Conservation (phyloP, 495 filamentous ascomycete genomes). For the Penicillium taxi region DNA sequence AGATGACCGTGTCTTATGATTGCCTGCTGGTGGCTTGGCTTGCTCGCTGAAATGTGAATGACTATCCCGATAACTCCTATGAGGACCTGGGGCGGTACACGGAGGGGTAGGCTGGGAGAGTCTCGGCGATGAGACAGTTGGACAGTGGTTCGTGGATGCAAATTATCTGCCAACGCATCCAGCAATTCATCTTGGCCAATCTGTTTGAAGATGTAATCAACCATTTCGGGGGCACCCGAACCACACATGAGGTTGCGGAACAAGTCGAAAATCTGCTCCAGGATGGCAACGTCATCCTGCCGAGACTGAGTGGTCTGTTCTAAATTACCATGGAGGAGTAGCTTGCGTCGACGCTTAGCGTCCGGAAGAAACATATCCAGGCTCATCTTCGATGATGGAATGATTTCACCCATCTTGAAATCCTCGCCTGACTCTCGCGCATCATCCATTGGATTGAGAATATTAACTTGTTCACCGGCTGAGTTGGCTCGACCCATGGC, state of each 20-base stretch:
- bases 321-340: slow-evolving; percentile 41
- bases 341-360: slow-evolving; percentile 35
- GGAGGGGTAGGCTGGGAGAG: slow-evolving; percentile 19
- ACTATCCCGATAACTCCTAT: slow-evolving; percentile 66
- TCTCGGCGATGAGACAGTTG: slow-evolving; percentile 34
- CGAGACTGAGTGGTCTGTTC: slow-evolving; percentile 47
- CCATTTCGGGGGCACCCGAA: slow-evolving; percentile 60
- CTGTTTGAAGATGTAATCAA: slow-evolving; percentile 68
- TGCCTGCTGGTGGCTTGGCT: slow-evolving; percentile 66
- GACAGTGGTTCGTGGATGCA: slow-evolving; percentile 49
- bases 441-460: slow-evolving; percentile 53
- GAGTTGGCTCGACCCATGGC: slow-evolving; percentile 59
- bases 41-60: slow-evolving; percentile 76
- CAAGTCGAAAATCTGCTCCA: slow-evolving; percentile 82
- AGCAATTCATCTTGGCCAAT: slow-evolving; percentile 72
- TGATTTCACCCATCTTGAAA: slow-evolving; percentile 51
- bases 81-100: slow-evolving; percentile 63
- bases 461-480: slow-evolving; percentile 55
- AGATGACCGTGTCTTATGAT: slow-evolving; percentile 57
- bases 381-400: slow-evolving; percentile 36
- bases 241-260: slow-evolving; percentile 83
- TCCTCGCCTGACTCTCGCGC: slow-evolving; percentile 57
- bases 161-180: slow-evolving; percentile 63
- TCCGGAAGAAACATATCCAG: slow-evolving; percentile 37
- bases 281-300: slow-evolving; percentile 73